Evolutionary conservation across 169 alveolate genomes (phyloP).

Genomic region (Eimeria sp.): DNA sequence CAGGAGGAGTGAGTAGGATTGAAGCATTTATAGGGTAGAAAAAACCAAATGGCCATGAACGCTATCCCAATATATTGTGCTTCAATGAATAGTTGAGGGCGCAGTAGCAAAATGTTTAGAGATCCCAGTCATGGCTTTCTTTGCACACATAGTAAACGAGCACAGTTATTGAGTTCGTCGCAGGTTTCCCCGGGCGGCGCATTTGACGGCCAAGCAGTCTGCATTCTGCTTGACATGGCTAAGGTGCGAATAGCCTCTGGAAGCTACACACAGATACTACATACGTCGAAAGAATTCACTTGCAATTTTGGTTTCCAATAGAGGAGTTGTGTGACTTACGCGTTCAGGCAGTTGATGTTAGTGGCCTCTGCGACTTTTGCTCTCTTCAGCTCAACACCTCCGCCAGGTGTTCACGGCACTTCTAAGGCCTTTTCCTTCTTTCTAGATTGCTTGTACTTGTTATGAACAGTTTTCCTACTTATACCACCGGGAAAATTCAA

Average conservation of each 20-base stretch:
- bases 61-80: neutral
- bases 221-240: slow-evolving; percentile 59
- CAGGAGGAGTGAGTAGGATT: neutral
- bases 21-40: neutral
- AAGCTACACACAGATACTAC: neutral
- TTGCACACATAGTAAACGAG: neutral
- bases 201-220: slow-evolving; percentile 81
- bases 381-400: slow-evolving; percentile 78
- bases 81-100: neutral
- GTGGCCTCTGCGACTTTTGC: slow-evolving; percentile 80
- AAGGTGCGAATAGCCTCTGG: neutral
- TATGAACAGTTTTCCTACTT: neutral
- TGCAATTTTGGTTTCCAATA: neutral
- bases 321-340: neutral
- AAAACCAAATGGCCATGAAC: neutral
- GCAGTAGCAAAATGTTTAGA: neutral
- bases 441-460: neutral
- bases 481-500: neutral
- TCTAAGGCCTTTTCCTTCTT: neutral
- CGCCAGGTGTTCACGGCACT: slow-evolving; percentile 33
- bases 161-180: neutral
- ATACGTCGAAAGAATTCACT: neutral
- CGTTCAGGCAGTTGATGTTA: slow-evolving; percentile 79
- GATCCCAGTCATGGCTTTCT: too few species aligned
- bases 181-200: slow-evolving; percentile 80